Evolutionary conservation across 2,329 filamentous ascomycete genomes (phyloP).

Genomic region (Akanthomyces lecanii): DNA sequence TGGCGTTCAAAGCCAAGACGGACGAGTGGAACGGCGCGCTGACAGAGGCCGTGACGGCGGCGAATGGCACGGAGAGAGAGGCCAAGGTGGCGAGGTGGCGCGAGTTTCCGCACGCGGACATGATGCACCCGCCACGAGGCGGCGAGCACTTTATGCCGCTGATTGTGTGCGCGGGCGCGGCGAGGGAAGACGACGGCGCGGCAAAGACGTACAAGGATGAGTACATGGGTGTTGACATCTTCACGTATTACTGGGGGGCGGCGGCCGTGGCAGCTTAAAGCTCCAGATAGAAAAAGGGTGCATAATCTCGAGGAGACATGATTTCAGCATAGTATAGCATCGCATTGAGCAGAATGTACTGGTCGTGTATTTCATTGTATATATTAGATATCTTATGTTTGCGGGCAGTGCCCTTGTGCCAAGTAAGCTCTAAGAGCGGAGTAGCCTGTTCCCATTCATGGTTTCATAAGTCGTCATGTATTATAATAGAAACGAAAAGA

Average conservation of each 20-base stretch:
- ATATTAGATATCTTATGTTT: neutral
- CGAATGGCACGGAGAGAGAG: constrained; percentile 33
- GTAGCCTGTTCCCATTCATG: neutral
- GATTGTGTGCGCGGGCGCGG: constrained; percentile 52
- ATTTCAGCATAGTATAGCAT: neutral
- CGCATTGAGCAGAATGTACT: neutral
- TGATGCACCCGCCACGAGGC: constrained; percentile 50
- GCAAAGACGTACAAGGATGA: constrained; percentile 45
- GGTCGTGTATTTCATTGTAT: neutral
- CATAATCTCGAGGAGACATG: neutral
- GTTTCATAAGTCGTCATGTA: neutral
- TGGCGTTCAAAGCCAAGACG: constrained; percentile 26
- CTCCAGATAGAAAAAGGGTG: constrained; percentile 3
- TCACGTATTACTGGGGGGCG: constrained; percentile 52
- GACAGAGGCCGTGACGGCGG: constrained; percentile 35
- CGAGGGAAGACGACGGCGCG: constrained; percentile 35
- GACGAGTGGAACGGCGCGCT: constrained; percentile 45
- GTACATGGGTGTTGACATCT: constrained; percentile 46
- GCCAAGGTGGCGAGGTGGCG: constrained; percentile 44
- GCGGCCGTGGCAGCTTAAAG: constrained; percentile 20
- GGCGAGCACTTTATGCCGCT: constrained; percentile 59
- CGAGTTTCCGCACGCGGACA: constrained; percentile 42
- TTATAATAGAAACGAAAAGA: neutral
- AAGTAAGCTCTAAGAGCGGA: neutral
- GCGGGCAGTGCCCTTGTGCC: neutral